A percentile compares a stretch with the other conserved stretches of the same genome.
phyloP scores from a whole-genome alignment of 495 filamentous ascomycete genomes.

The Hypoxylon fragiforme region DNA sequence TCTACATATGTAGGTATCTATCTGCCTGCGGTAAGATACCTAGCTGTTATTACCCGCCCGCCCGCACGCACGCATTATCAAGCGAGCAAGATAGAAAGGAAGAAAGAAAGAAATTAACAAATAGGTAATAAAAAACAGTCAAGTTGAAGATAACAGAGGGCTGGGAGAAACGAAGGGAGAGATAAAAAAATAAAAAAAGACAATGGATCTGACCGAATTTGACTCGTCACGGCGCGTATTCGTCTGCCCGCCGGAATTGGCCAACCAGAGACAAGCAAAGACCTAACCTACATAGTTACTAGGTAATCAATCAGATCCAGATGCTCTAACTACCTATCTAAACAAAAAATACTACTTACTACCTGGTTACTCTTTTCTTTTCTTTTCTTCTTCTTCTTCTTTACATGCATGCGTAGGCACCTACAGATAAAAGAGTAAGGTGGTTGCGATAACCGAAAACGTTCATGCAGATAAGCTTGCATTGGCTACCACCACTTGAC shows the following conservation, averaged over 20 bases:
- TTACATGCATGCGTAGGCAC: too few species aligned
- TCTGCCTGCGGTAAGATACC: conserved; percentile 12
- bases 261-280: not conserved
- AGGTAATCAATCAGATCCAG: too few species aligned
- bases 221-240: not conserved
- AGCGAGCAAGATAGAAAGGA: not conserved
- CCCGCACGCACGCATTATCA: conserved; percentile 18
- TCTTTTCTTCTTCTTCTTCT: not conserved
- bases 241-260: not conserved
- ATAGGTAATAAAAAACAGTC: too few species aligned
- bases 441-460: conserved; percentile 30
- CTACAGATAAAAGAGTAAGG: conserved; percentile 5
- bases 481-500: conserved; percentile 25
- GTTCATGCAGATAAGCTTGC: conserved; percentile 34
- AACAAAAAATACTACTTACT: too few species aligned
- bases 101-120: too few species aligned
- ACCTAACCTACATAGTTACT: not conserved
- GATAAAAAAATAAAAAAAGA: too few species aligned
- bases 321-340: too few species aligned
- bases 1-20: conserved; percentile 1
- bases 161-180: not conserved
- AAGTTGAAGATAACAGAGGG: not conserved
- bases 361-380: too few species aligned
- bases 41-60: conserved; percentile 8
- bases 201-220: too few species aligned